A percentile compares a stretch with the other conserved stretches of the same genome.
Conservation (phyloP, 208 protist species). For the Naegleria gruberi region DNA sequence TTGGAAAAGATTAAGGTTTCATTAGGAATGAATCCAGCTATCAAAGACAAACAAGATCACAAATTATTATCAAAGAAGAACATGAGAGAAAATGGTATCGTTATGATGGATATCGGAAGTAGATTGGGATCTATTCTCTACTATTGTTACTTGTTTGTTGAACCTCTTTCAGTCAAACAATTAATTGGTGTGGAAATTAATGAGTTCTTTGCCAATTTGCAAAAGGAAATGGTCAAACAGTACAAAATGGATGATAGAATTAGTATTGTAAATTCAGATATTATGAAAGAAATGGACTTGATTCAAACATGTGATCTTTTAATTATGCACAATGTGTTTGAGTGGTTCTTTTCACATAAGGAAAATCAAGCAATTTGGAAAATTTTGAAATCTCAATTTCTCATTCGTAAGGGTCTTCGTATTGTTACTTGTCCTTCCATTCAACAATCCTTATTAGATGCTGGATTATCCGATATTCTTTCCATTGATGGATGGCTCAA, state of each 20-base stretch:
- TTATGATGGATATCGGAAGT: constrained; percentile 35
- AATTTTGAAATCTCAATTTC: not conserved
- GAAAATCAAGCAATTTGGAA: not conserved
- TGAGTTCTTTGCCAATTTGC: constrained; percentile 31
- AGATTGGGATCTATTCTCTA: constrained; percentile 38
- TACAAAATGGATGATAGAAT: constrained; percentile 29
- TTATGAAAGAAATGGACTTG: constrained; percentile 23
- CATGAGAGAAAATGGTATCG: not conserved
- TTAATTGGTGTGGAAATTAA: constrained; percentile 38
- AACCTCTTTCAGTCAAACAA: not conserved
- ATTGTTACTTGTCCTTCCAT: not conserved
- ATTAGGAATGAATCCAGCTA: not conserved
- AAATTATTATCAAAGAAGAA: too few species aligned
- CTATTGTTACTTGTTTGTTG: constrained; percentile 23
- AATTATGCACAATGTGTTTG: constrained; percentile 44
- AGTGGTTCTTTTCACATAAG: constrained; percentile 29
- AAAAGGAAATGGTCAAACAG: constrained; percentile 22
- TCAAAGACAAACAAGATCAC: too few species aligned
- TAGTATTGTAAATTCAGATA: constrained; percentile 27
- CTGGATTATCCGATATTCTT: not conserved
- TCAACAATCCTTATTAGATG: not conserved
- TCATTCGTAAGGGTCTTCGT: not conserved
- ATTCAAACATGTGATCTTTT: constrained; percentile 30
- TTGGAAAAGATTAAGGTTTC: not conserved
- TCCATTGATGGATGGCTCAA: too few species aligned